These are phyloP conservation scores for Cladosporium colombiae DNA, from an alignment of 2,329 filamentous ascomycete genomes.

Conservation along the genomic window DNA sequence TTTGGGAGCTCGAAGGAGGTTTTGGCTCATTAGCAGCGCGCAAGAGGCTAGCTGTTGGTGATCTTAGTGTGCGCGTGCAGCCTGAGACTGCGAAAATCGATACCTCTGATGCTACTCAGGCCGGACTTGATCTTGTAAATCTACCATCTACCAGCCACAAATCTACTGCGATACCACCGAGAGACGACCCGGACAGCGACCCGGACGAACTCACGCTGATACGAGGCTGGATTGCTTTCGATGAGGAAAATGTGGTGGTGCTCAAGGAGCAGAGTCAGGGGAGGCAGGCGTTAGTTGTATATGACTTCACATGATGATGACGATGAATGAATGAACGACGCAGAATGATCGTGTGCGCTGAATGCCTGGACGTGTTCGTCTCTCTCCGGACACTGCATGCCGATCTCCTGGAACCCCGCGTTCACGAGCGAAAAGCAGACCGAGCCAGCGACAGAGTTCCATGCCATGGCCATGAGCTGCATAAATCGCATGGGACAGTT, in stretches of 20 bases:
- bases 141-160: not conserved
- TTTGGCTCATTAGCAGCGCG: slow-evolving; percentile 50
- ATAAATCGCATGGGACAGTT: not conserved
- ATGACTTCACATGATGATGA: slow-evolving; percentile 72
- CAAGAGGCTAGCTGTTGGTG: slow-evolving; percentile 45
- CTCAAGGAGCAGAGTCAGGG: slow-evolving; percentile 70
- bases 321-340: slow-evolving; percentile 15
- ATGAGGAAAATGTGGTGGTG: slow-evolving; percentile 89
- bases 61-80: slow-evolving; percentile 56
- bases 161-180: too few relatives aligned
- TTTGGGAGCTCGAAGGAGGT: slow-evolving; percentile 86
- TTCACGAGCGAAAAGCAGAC: not conserved
- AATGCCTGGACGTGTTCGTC: not conserved
- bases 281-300: slow-evolving; percentile 74
- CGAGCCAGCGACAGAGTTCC: not conserved
- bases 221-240: slow-evolving; percentile 76
- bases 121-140: slow-evolving; percentile 27
- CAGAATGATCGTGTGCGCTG: not conserved
- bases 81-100: slow-evolving; percentile 27
- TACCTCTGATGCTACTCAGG: slow-evolving; percentile 11
- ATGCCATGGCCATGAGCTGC: too few relatives aligned
- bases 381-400: not conserved
- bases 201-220: slow-evolving; percentile 43
- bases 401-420: not conserved
- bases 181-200: not conserved